Percentiles rank a stretch among this genome's conserved stretches.
Conservation (phyloP, 2,329 filamentous ascomycete species). For the Ophiostoma sp. region DNA sequence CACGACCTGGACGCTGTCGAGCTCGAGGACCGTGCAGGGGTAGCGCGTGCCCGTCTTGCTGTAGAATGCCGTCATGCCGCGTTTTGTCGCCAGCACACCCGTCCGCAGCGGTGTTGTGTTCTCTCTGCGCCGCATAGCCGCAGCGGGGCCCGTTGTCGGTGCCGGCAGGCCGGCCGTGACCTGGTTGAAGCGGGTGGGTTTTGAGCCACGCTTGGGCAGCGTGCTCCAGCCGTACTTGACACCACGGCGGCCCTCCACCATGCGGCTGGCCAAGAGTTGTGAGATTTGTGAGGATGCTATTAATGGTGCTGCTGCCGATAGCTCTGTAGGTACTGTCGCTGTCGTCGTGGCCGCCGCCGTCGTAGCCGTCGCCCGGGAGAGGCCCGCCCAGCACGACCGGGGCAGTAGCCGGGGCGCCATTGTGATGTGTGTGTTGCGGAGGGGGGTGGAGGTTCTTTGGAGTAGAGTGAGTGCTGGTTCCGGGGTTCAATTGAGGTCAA, state of each 20-base stretch:
- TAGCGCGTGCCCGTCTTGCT: conserved; percentile 71
- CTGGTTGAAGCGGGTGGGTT: conserved; percentile 59
- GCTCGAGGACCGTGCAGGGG: conserved; percentile 85
- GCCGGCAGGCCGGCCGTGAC: conserved; percentile 50
- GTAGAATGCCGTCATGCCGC: conserved; percentile 92
- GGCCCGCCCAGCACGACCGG: conserved; percentile 31
- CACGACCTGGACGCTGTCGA: conserved; percentile 87
- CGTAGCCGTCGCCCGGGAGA: conserved; percentile 21
- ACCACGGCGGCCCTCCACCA: conserved; percentile 38
- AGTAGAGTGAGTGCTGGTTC: not conserved
- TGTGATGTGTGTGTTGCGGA: conserved; percentile 15
- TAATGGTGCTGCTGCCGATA: conserved; percentile 6
- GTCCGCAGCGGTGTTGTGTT: conserved; percentile 62
- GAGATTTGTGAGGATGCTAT: not conserved
- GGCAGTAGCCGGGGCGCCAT: conserved; percentile 36
- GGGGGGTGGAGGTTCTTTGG: not conserved
- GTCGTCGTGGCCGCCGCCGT: conserved; percentile 15
- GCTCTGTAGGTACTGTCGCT: conserved; percentile 12
- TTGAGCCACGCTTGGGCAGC: conserved; percentile 40
- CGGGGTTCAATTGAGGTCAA: not conserved
- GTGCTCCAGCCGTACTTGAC: conserved; percentile 60
- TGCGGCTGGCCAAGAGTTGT: conserved; percentile 8
- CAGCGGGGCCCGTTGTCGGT: conserved; percentile 54
- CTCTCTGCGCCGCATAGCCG: conserved; percentile 55
- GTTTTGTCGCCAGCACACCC: conserved; percentile 81